Evolutionary conservation across 495 filamentous ascomycete species (phyloP).

Genomic region (Penicillium robsamsonii): DNA sequence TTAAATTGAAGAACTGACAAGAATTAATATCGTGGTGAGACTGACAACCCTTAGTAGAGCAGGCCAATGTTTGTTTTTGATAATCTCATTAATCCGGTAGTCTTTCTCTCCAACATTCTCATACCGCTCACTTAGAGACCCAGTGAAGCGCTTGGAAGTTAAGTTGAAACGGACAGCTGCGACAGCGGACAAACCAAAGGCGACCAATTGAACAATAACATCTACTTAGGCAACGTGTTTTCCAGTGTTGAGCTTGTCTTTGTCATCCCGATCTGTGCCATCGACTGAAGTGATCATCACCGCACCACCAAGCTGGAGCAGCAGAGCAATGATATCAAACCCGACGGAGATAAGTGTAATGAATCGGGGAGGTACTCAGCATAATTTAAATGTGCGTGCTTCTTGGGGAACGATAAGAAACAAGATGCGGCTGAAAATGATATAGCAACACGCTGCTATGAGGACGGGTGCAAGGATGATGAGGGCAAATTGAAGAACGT

Average conservation of each 20-base stretch:
- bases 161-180: constrained; percentile 39
- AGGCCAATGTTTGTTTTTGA: constrained; percentile 47
- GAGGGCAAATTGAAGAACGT: constrained; percentile 38
- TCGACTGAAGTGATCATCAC: constrained; percentile 38
- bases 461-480: constrained; percentile 44
- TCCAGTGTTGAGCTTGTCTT: constrained; percentile 33
- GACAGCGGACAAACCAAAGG: constrained; percentile 45
- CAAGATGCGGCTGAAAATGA: constrained; percentile 51
- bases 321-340: constrained; percentile 31
- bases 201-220: constrained; percentile 40
- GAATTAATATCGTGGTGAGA: constrained; percentile 48
- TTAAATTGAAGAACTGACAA: constrained; percentile 35
- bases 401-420: constrained; percentile 44
- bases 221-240: constrained; percentile 42
- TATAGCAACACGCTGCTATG: constrained; percentile 55
- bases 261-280: constrained; percentile 22
- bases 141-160: constrained; percentile 39
- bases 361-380: constrained; percentile 49
- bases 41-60: constrained; percentile 54
- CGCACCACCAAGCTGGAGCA: constrained; percentile 30
- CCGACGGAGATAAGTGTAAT: constrained; percentile 35
- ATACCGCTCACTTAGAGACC: constrained; percentile 27
- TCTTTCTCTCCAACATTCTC: constrained; percentile 27
- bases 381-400: constrained; percentile 34
- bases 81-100: constrained; percentile 29